Base-by-base conservation (phyloP, 768 basidiomycete species). In the Termitomyces sp. region DNA sequence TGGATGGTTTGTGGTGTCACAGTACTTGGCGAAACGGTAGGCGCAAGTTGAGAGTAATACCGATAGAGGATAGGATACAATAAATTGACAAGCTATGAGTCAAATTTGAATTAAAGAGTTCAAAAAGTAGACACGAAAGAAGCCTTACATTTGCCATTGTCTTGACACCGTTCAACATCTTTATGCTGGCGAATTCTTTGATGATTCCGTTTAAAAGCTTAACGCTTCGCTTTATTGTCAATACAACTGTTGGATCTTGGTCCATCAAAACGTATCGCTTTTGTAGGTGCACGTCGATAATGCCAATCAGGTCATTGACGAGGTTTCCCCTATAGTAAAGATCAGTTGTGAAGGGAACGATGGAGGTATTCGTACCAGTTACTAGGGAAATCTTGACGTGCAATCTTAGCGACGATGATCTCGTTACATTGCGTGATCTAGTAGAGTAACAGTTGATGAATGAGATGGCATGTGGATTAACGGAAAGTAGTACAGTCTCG, bases 401-500 rank as follows among this genome's bases (percentile, higher is more conserved):
- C 88, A 54, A 95, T 82, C 68, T 87, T 95, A 13, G 85, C 78
- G 9, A 92, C 78, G 27, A 91, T 84, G 33, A 89, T 67, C 61
- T 89, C 81, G 61, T 94, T 91, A 67, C 85, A 91, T 57, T 88
- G 80, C 18, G 89, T 84, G 59, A 95, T 88, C 93, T 93, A 68
- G 51, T 53, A 33, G 30, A 53, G 55, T 39, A 57, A 53, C 22
- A 54, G 46, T 37, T 33, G 15, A 41, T 57, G 30, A 63, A 60
- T 47, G n/a, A 20, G 48, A 55, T 53, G 54, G 16, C 45, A 24
- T 51, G 37, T 59, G 44, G 16, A 66, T 20, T 24, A 46, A 12
- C n/a, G 46, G 49, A 39, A 34, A 15, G n/a, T 52, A 65, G 77
- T 64, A 91, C 93, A 34, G 84, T 84, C 56, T 89, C 88, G 66